These are phyloP conservation scores for Apiospora pterosperma DNA, from an alignment of 2,329 filamentous ascomycete genomes.

Conservation along the genomic window DNA sequence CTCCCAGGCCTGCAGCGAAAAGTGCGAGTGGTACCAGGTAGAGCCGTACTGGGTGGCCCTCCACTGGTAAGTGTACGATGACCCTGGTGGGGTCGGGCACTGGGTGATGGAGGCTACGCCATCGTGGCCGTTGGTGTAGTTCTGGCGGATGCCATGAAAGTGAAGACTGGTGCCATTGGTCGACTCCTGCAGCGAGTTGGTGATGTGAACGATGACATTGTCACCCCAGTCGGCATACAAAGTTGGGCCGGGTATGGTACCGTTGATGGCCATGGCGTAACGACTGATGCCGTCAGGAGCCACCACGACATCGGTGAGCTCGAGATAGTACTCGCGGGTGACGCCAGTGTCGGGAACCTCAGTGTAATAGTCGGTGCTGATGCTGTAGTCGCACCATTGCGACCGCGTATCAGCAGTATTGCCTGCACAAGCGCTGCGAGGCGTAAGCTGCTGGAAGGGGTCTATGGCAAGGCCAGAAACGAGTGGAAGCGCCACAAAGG, in stretches of 20 bases:
- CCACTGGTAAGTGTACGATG: constrained; percentile 55
- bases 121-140: constrained; percentile 51
- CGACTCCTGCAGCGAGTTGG: constrained; percentile 41
- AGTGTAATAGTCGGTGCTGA: constrained; percentile 30
- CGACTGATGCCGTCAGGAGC: constrained; percentile 31
- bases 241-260: constrained; percentile 21
- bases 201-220: constrained; percentile 47
- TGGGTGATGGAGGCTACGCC: constrained; percentile 50
- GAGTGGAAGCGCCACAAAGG: neutral
- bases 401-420: constrained; percentile 10
- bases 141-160: constrained; percentile 60
- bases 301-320: constrained; percentile 18
- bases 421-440: neutral
- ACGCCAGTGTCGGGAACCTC: constrained; percentile 33
- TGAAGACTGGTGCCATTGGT: constrained; percentile 61
- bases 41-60: constrained; percentile 51
- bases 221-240: constrained; percentile 46
- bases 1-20: constrained; percentile 44
- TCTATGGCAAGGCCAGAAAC: neutral
- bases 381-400: constrained; percentile 34
- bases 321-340: constrained; percentile 30
- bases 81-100: constrained; percentile 48
- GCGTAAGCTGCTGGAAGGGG: neutral
- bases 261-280: constrained; percentile 37
- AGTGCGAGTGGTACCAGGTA: constrained; percentile 61